Percentiles rank a stretch among this genome's conserved stretches.
phyloP scores from a whole-genome alignment of 441 rosid species.

The Gossypium aridum region DNA sequence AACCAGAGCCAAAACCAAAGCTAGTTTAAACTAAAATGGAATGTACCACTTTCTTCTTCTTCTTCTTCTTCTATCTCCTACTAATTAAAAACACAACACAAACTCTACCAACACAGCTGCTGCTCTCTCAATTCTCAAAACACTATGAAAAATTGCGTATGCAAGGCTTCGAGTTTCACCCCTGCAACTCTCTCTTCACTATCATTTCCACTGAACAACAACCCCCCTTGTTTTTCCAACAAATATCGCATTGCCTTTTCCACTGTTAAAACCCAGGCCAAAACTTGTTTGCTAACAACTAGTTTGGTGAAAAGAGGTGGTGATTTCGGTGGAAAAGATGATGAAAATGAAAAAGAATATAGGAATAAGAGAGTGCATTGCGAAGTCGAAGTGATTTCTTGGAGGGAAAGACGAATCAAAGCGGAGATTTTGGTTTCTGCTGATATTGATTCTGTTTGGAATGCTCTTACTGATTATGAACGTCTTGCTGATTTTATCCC shows the following conservation, averaged over 20 bases:
- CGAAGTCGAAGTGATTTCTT: slow-evolving; percentile 77
- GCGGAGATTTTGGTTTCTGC: slow-evolving; percentile 61
- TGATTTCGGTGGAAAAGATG: slow-evolving; percentile 19
- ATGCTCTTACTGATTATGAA: slow-evolving; percentile 86
- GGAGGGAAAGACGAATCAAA: slow-evolving; percentile 84
- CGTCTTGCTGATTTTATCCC: slow-evolving; percentile 93
- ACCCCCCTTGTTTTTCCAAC: background rate
- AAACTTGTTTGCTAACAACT: background rate
- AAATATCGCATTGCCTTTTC: background rate
- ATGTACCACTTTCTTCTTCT: background rate
- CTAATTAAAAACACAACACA: too few species aligned
- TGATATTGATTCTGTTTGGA: slow-evolving; percentile 70
- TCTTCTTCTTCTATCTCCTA: background rate
- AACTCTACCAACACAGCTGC: too few species aligned
- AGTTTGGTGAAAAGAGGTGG: background rate
- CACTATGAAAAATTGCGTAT: slow-evolving; percentile 21
- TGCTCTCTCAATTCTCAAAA: background rate
- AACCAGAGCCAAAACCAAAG: background rate
- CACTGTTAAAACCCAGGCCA: background rate
- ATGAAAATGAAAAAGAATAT: slow-evolving; percentile 22
- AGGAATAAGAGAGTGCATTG: slow-evolving; percentile 53
- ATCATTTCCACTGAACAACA: background rate
- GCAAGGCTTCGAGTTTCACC: slow-evolving; percentile 25
- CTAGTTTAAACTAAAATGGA: background rate
- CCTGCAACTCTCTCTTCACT: slow-evolving; percentile 5